Conservation (phyloP, 2,329 filamentous ascomycete genomes). For the Talaromyces rugulosus region DNA sequence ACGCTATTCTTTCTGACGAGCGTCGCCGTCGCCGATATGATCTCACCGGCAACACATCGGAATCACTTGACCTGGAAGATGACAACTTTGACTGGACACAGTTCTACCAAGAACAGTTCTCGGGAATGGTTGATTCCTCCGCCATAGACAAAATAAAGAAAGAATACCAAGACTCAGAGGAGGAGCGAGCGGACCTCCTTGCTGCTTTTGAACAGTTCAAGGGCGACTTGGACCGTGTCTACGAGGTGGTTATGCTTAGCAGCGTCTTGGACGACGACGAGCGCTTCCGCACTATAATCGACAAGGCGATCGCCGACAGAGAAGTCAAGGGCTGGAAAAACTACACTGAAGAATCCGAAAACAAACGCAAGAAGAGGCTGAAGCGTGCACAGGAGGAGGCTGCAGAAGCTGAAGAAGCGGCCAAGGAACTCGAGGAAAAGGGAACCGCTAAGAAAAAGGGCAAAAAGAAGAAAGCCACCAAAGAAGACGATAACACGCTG, state of each 20-base stretch:
- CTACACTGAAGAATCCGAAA: conserved; percentile 71
- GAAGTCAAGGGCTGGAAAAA: conserved; percentile 63
- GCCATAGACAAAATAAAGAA: conserved; percentile 71
- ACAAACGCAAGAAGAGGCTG: conserved; percentile 55
- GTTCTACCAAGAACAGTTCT: conserved; percentile 83
- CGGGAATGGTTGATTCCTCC: conserved; percentile 67
- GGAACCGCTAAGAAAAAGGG: conserved; percentile 41
- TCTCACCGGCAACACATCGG: conserved; percentile 80
- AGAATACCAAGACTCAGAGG: conserved; percentile 78
- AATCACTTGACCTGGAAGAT: conserved; percentile 65
- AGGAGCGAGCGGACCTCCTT: conserved; percentile 76
- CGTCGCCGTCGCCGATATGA: conserved; percentile 82
- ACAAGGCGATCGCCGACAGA: conserved; percentile 68
- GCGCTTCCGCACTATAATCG: conserved; percentile 74
- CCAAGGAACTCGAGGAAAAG: conserved; percentile 69
- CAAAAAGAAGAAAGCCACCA: conserved; percentile 46
- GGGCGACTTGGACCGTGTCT: conserved; percentile 73
- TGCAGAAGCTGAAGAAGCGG: conserved; percentile 68
- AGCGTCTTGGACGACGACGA: conserved; percentile 79
- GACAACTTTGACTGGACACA: conserved; percentile 83
- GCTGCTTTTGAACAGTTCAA: conserved; percentile 67
- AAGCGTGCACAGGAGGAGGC: conserved; percentile 64
- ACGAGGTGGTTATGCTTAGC: conserved; percentile 81
- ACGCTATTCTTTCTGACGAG: conserved; percentile 84
- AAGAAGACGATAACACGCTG: conserved; percentile 45